phyloP scores from a whole-genome alignment of 140 eudicot genomes.

The Flaveria floridana region DNA sequence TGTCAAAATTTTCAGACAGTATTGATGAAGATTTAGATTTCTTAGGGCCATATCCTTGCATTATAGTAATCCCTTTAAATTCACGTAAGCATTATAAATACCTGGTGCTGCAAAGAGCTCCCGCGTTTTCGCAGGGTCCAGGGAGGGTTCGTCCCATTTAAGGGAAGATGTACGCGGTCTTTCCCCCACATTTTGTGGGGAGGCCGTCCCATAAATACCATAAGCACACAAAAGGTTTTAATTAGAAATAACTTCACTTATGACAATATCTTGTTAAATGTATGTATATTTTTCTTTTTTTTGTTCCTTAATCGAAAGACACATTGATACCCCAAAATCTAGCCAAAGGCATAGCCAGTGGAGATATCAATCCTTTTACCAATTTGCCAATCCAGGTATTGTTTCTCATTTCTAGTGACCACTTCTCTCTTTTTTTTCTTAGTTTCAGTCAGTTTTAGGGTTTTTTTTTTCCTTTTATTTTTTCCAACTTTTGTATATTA shows the following conservation, averaged over 20 bases:
- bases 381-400: conserved; percentile 76
- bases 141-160: no score
- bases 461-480: not conserved
- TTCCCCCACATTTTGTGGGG: no score
- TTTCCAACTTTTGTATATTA: not conserved
- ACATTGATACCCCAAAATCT: conserved; percentile 67
- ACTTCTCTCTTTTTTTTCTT: not conserved
- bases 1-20: conserved; percentile 47
- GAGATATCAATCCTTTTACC: conserved; percentile 83
- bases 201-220: conserved; percentile 1
- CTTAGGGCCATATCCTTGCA: conserved; percentile 96
- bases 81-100: conserved; percentile 1
- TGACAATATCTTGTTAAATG: no score
- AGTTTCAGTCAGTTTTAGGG: conserved; percentile 3
- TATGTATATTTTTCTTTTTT: not conserved
- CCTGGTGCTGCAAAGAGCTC: no score
- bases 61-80: conserved; percentile 1
- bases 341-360: conserved; percentile 85
- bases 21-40: conserved; percentile 65
- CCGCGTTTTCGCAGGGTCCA: no score
- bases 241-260: not conserved
- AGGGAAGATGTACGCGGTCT: no score
- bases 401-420: not conserved
- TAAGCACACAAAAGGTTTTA: not conserved
- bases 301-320: conserved; percentile 52